A percentile compares a stretch with the other conserved stretches of the same genome.
phyloP scores from a whole-genome alignment of 2,329 filamentous ascomycete species.

The Rhinocladiella mackenziei region DNA sequence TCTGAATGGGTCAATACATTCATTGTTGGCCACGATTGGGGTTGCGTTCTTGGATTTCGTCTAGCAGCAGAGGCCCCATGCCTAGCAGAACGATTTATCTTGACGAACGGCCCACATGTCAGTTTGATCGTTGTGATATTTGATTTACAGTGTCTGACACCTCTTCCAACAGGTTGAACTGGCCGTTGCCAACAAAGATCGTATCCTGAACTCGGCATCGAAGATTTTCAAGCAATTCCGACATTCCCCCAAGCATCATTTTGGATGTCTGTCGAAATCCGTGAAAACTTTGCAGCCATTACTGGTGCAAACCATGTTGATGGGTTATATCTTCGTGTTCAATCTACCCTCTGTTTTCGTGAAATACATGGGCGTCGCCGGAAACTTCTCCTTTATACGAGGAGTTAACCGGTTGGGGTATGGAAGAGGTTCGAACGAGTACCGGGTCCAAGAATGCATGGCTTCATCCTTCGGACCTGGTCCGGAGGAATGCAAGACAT shows the following conservation, averaged over 20 bases:
- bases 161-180: conserved; percentile 38
- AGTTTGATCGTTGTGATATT: conserved; percentile 27
- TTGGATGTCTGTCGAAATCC: conserved; percentile 45
- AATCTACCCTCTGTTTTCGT: conserved; percentile 47
- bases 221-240: conserved; percentile 51
- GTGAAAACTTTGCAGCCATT: conserved; percentile 45
- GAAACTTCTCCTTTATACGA: conserved; percentile 48
- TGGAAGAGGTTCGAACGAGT: conserved; percentile 36
- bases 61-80: conserved; percentile 57
- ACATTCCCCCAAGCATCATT: conserved; percentile 42
- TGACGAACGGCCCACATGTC: conserved; percentile 53
- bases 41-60: conserved; percentile 49
- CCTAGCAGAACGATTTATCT: conserved; percentile 54
- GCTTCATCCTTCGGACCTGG: conserved; percentile 52
- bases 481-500: conserved; percentile 40
- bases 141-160: conserved; percentile 3
- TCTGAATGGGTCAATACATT: conserved; percentile 38
- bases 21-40: conserved; percentile 55
- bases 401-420: conserved; percentile 39
- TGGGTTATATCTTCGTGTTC: conserved; percentile 55
- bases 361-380: conserved; percentile 44
- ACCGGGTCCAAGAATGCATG: conserved; percentile 45
- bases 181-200: conserved; percentile 41
- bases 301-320: conserved; percentile 46
- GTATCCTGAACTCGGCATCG: conserved; percentile 40